A percentile compares a stretch with the other conserved stretches of the same genome.
Conservation (phyloP, 805 yeast genomes). For the Sporopachydermia lactativora region DNA sequence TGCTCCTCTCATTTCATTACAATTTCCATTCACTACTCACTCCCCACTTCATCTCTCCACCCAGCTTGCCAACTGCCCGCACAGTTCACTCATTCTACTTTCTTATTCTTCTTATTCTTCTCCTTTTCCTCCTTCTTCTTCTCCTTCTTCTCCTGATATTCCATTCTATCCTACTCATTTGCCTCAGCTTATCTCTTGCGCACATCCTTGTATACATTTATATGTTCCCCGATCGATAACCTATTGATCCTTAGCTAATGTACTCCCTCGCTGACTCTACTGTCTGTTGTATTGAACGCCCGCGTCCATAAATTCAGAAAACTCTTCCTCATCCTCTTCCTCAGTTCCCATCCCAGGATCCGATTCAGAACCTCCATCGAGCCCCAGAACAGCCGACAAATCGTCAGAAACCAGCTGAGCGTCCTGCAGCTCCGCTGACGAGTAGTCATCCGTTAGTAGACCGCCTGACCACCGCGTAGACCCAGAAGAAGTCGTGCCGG, state of each 20-base stretch:
- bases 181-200: not conserved
- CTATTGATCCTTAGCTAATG: not conserved
- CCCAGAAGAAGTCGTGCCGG: not conserved
- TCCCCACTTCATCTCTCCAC: too few relatives aligned
- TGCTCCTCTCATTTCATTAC: too few relatives aligned
- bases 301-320: not conserved
- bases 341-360: too few relatives aligned
- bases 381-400: not conserved
- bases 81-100: conserved; percentile 1
- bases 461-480: too few relatives aligned
- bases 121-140: not conserved
- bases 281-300: not conserved
- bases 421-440: not conserved
- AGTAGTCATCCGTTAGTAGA: not conserved
- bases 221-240: not conserved
- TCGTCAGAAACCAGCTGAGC: not conserved
- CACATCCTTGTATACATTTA: not conserved
- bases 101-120: not conserved
- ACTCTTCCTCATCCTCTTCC: not conserved
- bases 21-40: too few relatives aligned
- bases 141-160: not conserved
- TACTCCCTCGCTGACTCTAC: not conserved
- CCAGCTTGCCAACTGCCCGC: too few relatives aligned
- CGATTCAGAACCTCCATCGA: not conserved
- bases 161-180: too few relatives aligned